phyloP scores from a whole-genome alignment of 2,329 filamentous ascomycete genomes.

The Penicillium sp. region DNA sequence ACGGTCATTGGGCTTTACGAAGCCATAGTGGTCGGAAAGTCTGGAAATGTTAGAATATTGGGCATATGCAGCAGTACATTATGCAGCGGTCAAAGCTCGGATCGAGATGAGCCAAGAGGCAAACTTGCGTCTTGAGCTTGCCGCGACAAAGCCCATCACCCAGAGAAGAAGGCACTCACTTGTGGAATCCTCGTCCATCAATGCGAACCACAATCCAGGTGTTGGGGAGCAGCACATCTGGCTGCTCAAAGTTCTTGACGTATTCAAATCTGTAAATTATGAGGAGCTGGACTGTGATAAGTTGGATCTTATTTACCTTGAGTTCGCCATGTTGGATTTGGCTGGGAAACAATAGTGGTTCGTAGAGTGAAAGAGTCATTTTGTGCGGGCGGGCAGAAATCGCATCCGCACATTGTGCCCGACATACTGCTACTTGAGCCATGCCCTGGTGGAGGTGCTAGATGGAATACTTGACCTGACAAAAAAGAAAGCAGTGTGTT shows the following conservation, averaged over 20 bases:
- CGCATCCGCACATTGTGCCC: constrained; percentile 13
- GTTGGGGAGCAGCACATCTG: constrained; percentile 77
- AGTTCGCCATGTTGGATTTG: constrained; percentile 36
- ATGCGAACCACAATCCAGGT: constrained; percentile 96
- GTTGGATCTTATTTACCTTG: constrained; percentile 29
- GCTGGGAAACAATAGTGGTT: constrained; percentile 6
- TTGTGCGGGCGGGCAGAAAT: constrained; percentile 18
- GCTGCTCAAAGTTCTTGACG: constrained; percentile 83
- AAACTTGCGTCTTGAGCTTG: neutral
- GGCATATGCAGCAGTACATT: neutral
- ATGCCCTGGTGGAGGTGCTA: neutral
- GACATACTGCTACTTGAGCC: neutral
- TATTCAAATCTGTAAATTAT: constrained; percentile 75
- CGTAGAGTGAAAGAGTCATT: constrained; percentile 14
- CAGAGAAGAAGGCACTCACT: constrained; percentile 55
- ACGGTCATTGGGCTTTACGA: constrained; percentile 89
- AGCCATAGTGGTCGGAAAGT: constrained; percentile 78
- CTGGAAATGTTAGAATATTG: constrained; percentile 45
- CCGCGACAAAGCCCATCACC: neutral
- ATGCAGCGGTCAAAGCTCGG: neutral
- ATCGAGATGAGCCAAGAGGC: neutral
- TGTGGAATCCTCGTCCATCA: constrained; percentile 92
- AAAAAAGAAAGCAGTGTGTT: neutral
- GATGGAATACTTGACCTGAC: too few species aligned
- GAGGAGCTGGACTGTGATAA: neutral